phyloP scores from a whole-genome alignment of 2,329 filamentous ascomycete species.

The Neodidymelliopsis sp. region DNA sequence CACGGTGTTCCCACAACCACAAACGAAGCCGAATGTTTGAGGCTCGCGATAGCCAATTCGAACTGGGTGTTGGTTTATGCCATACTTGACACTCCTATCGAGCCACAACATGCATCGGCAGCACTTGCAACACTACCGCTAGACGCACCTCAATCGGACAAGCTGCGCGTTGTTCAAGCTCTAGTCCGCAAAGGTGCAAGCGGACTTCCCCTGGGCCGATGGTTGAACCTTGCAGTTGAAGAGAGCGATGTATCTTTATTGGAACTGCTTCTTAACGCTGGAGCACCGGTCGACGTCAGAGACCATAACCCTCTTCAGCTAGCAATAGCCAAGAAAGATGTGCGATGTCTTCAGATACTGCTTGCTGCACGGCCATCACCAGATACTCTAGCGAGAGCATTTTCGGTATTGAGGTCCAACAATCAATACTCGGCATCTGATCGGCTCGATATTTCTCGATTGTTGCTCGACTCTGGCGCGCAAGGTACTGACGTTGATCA shows the following conservation, averaged over 20 bases:
- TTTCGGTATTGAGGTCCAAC: constrained; percentile 30
- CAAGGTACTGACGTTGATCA: constrained; percentile 38
- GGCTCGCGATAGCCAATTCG: constrained; percentile 33
- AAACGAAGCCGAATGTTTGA: constrained; percentile 43
- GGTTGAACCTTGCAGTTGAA: constrained; percentile 40
- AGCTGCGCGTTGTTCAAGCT: constrained; percentile 33
- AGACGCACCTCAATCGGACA: constrained; percentile 29
- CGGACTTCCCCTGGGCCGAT: constrained; percentile 34
- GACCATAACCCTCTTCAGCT: constrained; percentile 30
- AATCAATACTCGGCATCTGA: constrained; percentile 31
- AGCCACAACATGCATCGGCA: constrained; percentile 37
- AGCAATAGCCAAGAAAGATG: constrained; percentile 35
- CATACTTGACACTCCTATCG: constrained; percentile 35
- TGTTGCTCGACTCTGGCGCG: constrained; percentile 39
- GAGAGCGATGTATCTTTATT: constrained; percentile 38
- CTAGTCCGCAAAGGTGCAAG: constrained; percentile 40
- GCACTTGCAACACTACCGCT: constrained; percentile 34
- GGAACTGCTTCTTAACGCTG: constrained; percentile 39
- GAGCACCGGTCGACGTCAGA: constrained; percentile 33
- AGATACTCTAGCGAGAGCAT: constrained; percentile 29
- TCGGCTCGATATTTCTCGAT: constrained; percentile 27
- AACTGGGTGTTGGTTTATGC: constrained; percentile 41
- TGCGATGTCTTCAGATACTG: constrained; percentile 28
- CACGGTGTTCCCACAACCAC: constrained; percentile 35
- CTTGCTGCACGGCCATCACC: constrained; percentile 33